phyloP scores from a whole-genome alignment of 1,284 basidiomycete species.

The Cryptococcus neoformans region DNA sequence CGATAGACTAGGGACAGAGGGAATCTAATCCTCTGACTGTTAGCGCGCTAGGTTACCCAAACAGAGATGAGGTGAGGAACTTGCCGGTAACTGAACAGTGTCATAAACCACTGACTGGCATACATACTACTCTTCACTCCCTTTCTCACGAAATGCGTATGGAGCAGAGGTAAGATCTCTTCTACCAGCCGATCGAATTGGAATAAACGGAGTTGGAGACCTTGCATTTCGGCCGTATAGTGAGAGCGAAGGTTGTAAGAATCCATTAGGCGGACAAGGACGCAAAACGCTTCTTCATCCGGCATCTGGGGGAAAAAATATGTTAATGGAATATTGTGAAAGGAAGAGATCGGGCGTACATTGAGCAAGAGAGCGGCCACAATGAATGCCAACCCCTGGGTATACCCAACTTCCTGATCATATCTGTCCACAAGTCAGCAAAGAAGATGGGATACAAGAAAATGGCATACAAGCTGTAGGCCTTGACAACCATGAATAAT shows the following conservation, averaged over 20 bases:
- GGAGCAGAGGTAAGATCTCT: conserved; percentile 83
- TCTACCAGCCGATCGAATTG: conserved; percentile 93
- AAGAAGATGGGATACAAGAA: too few relatives aligned
- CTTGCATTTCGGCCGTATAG: conserved; percentile 97
- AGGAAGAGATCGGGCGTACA: conserved; percentile 53
- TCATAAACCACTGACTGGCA: conserved; percentile 94
- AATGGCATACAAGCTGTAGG: conserved; percentile 74
- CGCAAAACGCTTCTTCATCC: conserved; percentile 95
- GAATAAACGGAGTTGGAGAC: conserved; percentile 81
- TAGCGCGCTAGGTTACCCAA: background rate
- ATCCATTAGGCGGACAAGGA: conserved; percentile 96
- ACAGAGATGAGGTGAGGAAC: conserved; percentile 24
- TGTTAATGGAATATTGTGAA: background rate
- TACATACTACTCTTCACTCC: conserved; percentile 97
- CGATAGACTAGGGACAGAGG: conserved; percentile 91
- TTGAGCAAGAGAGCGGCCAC: conserved; percentile 91
- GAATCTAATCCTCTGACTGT: conserved; percentile 59
- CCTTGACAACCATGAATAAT: conserved; percentile 95
- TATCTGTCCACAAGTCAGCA: conserved; percentile 57
- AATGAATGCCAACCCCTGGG: conserved; percentile 93
- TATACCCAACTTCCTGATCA: conserved; percentile 94
- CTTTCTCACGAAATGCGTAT: conserved; percentile 86
- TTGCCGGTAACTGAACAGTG: conserved; percentile 89
- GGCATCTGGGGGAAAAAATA: conserved; percentile 71
- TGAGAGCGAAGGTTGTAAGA: conserved; percentile 94